Percentiles rank a stretch among this genome's conserved stretches.
These are phyloP conservation scores for Cymbopogon citratus DNA, from an alignment of 176 grass and related monocot genomes.

Conservation along the genomic window DNA sequence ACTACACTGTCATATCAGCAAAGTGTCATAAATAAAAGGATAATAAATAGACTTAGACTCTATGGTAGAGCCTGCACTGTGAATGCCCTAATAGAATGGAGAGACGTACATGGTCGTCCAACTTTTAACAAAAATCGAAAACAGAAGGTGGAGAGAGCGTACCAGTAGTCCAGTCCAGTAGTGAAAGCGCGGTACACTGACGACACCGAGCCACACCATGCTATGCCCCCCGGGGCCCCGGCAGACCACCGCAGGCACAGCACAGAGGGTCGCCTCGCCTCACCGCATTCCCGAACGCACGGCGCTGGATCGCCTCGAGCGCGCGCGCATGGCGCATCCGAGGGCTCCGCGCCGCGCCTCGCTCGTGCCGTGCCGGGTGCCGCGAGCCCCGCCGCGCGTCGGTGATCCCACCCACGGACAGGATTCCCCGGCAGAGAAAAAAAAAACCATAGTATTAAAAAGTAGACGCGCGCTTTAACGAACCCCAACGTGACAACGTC, in stretches of 20 bases:
- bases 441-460: neutral
- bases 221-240: neutral
- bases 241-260: neutral
- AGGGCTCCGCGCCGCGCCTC: neutral
- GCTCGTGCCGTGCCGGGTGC: neutral
- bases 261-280: neutral
- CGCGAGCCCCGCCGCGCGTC: constrained; percentile 19
- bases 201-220: neutral
- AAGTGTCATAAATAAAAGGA: too few relatives aligned
- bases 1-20: too few relatives aligned
- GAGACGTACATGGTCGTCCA: too few relatives aligned
- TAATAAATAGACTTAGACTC: too few relatives aligned
- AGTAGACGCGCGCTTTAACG: constrained; percentile 24
- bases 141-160: neutral
- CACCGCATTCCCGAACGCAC: too few relatives aligned
- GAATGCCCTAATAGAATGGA: too few relatives aligned
- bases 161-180: neutral
- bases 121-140: neutral
- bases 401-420: constrained; percentile 36
- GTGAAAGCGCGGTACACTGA: neutral
- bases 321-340: neutral
- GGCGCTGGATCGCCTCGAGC: neutral
- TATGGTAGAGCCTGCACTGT: too few relatives aligned
- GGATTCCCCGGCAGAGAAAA: neutral
- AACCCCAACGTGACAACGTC: constrained; percentile 23